Evolutionary conservation across 2,329 filamentous ascomycete genomes (phyloP).

Genomic region (Arthrinium phaeospermum): DNA sequence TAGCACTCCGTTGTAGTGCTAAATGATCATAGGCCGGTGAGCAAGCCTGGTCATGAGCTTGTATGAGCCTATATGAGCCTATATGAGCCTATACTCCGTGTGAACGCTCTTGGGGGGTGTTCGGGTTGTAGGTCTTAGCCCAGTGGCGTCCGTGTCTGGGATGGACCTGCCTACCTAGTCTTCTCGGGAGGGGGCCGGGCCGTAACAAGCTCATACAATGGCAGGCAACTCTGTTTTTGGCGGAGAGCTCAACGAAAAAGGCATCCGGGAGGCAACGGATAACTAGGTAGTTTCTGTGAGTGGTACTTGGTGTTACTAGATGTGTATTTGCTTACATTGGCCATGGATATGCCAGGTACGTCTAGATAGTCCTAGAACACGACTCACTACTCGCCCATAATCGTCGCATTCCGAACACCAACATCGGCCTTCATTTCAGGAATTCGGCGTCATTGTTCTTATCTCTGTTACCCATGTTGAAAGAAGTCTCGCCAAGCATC

Average conservation of each 20-base stretch:
- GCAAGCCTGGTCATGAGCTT: not conserved
- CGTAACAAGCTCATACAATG: not conserved
- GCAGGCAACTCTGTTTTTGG: not conserved
- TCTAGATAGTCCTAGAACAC: not conserved
- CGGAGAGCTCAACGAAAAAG: not conserved
- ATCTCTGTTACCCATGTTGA: not conserved
- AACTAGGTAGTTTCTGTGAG: not conserved
- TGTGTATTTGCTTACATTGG: not conserved
- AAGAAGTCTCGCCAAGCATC: not conserved
- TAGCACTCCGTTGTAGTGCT: not conserved
- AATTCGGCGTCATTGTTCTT: not conserved
- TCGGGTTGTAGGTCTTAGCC: not conserved
- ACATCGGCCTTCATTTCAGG: not conserved
- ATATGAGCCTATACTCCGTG: not conserved
- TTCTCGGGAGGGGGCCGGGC: not conserved
- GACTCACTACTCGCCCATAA: not conserved
- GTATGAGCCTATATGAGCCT: not conserved
- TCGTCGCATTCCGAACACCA: not conserved
- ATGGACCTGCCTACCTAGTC: not conserved
- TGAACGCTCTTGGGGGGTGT: not conserved
- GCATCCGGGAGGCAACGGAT: not conserved
- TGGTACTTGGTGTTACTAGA: not conserved
- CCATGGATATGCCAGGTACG: not conserved
- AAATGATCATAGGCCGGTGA: not conserved
- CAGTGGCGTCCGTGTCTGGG: not conserved